phyloP scores from a whole-genome alignment of 1,284 basidiomycete species.

The Apiotrichum porosum region DNA sequence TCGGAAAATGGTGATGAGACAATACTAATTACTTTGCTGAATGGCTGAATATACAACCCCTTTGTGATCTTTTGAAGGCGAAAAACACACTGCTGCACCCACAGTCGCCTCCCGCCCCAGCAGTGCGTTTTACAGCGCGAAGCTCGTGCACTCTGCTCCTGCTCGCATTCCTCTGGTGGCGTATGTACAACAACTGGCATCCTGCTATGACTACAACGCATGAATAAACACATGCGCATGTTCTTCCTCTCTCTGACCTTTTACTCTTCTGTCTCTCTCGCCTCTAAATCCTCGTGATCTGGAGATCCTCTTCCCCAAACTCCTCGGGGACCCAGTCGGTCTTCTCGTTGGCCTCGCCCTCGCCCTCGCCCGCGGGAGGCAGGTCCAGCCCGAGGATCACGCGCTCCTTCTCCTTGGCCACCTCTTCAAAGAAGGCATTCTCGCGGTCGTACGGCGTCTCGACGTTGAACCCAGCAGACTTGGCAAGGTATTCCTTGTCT shows the following conservation, averaged over 20 bases:
- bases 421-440: conserved; percentile 28
- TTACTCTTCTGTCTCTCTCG: no score
- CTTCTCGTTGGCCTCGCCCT: no score
- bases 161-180: neutral
- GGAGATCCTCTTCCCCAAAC: no score
- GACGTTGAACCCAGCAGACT: conserved; percentile 33
- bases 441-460: conserved; percentile 26
- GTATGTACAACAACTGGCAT: neutral
- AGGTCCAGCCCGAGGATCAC: conserved; percentile 4
- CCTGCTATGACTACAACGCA: no score
- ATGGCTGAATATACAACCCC: neutral
- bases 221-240: no score
- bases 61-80: neutral
- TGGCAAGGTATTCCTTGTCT: conserved; percentile 34
- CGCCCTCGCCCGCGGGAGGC: neutral
- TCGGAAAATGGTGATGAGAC: no score
- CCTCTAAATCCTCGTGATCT: no score
- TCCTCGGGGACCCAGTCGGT: no score
- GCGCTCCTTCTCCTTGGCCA: conserved; percentile 24
- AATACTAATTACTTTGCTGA: no score
- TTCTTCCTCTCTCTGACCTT: no score
- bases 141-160: neutral
- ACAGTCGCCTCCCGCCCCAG: neutral
- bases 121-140: no score
- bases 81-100: neutral